Evolutionary conservation across 345 rosid species (phyloP).

Genomic region (Lepidium sativum): DNA sequence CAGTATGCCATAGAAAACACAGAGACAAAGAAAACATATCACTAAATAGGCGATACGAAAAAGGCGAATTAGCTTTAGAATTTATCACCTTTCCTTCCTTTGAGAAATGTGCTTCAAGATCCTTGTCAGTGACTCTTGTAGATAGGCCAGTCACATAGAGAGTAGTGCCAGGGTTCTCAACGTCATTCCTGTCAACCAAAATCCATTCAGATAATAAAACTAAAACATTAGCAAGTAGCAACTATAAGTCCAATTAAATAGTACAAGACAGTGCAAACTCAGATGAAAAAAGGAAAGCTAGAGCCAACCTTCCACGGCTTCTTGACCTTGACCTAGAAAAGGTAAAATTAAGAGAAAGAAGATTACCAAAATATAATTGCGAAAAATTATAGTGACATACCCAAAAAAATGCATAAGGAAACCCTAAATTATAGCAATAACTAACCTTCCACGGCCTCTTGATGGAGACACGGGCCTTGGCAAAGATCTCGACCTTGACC

Average conservation of each 20-base stretch:
- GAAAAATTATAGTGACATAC: neutral
- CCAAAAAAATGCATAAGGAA: slow-evolving; percentile 1
- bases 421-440: neutral
- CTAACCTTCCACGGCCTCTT: slow-evolving; percentile 81
- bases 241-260: neutral
- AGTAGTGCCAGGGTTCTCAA: slow-evolving; percentile 62
- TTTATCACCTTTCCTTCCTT: slow-evolving; percentile 90
- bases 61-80: neutral
- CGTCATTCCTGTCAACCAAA: slow-evolving; percentile 35
- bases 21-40: neutral
- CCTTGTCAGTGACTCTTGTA: slow-evolving; percentile 83
- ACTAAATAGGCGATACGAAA: neutral
- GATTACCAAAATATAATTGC: neutral
- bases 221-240: neutral
- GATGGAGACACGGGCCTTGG: slow-evolving; percentile 66
- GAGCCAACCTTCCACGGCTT: slow-evolving; percentile 68
- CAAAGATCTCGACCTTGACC: slow-evolving; percentile 56
- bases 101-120: slow-evolving; percentile 84
- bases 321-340: slow-evolving; percentile 64
- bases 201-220: neutral
- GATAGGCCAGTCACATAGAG: slow-evolving; percentile 96
- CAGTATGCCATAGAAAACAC: neutral
- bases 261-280: neutral
- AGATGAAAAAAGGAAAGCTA: neutral
- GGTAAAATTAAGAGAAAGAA: slow-evolving; percentile 14